Base-by-base conservation (phyloP, 2,329 filamentous ascomycete species). In the Sphaerulina musiva region DNA sequence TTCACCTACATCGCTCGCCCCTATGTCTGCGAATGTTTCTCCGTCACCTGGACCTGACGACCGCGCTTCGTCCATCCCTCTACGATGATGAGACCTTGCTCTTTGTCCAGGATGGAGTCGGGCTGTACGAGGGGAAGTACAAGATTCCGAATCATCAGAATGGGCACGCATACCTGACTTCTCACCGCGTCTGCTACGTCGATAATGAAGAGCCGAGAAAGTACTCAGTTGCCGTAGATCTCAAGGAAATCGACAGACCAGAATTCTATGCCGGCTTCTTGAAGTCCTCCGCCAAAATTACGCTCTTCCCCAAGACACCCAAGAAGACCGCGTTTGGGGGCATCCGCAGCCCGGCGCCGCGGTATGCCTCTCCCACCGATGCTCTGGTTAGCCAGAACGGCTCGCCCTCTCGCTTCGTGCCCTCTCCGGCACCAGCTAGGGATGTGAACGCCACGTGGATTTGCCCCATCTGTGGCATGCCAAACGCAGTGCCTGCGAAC, bases 81-180 rank as follows among this genome's bases (percentile, higher is more conserved):
- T 81, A 95, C 62, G 87, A 89, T 68, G 93, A 96, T 78, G 93
- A 98, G 80, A 87, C 89, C 64, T 79, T 97, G 51, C 80, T 98
- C 56, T 97, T 95, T 74, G 92, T 98, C 55, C 92, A 97, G 76
- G 91, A 97, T 78, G 91, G 89, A 71, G 91, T 98, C 66, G 93
- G 93, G 63, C 79, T 98, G 58, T 98, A 98, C 76, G 89, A 97
- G 79, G 93, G 93, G 64, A 97, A 96, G 76, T 93, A 85, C 76
- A 98, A 98, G 76, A 85, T 98, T 51, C 86, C 89, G 36, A 84
- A 91, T 67, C 89, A 95, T 62, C 93, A 98, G 70, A 89, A 95
- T 75, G 93, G 93, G 48, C 90, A 96, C 74, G 89, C 93, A 52
- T 98, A 98, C 70, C 73, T 98, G 72, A 98, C 93, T 14, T 95